A percentile compares a stretch with the other conserved stretches of the same genome.
Evolutionary conservation across 345 rosid genomes (phyloP).

Genomic region (Lepidium sativum): DNA sequence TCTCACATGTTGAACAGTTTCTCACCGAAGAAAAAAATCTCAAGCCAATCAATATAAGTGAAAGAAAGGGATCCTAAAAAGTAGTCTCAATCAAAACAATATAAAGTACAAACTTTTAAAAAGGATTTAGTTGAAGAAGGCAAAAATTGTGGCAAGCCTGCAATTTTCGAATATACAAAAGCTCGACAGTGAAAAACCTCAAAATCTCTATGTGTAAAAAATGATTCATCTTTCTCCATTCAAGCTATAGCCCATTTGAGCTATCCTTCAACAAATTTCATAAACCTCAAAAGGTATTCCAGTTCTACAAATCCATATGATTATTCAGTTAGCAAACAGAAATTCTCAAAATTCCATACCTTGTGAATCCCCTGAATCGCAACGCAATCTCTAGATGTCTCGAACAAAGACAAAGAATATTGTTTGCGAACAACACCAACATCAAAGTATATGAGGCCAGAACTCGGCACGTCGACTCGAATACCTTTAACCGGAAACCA

Average conservation of each 20-base stretch:
- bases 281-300: background rate
- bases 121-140: background rate
- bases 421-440: slow-evolving; percentile 84
- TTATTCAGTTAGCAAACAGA: background rate
- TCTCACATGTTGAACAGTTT: background rate
- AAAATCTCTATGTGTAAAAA: background rate
- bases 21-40: background rate
- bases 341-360: background rate
- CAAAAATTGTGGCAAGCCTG: background rate
- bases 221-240: background rate
- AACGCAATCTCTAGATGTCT: slow-evolving; percentile 68
- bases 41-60: background rate
- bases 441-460: slow-evolving; percentile 84
- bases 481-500: slow-evolving; percentile 89
- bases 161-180: background rate
- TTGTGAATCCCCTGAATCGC: slow-evolving; percentile 22
- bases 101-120: background rate
- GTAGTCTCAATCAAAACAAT: background rate
- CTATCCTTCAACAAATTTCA: background rate
- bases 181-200: background rate
- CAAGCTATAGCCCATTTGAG: background rate
- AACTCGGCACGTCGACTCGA: slow-evolving; percentile 75
- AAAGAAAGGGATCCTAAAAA: background rate
- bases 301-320: background rate
- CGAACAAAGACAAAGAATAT: slow-evolving; percentile 76